Evolutionary conservation across 345 rosid species (phyloP).

Genomic region (Trapa bicornis): DNA sequence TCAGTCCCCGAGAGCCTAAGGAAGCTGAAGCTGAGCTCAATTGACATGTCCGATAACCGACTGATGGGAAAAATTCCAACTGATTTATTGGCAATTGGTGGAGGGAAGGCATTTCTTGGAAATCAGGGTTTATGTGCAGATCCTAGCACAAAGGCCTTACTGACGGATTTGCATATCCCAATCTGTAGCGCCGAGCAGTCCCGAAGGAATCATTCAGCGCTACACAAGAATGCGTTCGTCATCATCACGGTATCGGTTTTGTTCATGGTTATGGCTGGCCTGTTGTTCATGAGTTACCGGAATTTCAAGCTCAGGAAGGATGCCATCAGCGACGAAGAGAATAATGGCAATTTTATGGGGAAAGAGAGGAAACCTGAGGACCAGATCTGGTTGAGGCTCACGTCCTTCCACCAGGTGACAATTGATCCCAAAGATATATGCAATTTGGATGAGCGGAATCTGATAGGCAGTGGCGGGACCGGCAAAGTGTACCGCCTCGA

Average conservation of each 20-base stretch:
- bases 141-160: slow-evolving; percentile 12
- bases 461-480: slow-evolving; percentile 75
- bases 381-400: slow-evolving; percentile 38
- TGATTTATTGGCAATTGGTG: slow-evolving; percentile 57
- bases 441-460: slow-evolving; percentile 41
- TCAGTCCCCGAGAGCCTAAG: slow-evolving; percentile 39
- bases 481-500: slow-evolving; percentile 79
- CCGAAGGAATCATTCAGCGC: slow-evolving; percentile 11
- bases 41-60: slow-evolving; percentile 60
- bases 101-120: slow-evolving; percentile 42
- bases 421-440: slow-evolving; percentile 67
- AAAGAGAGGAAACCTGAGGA: slow-evolving; percentile 14
- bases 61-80: slow-evolving; percentile 52
- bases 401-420: slow-evolving; percentile 57
- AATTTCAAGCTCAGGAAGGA: slow-evolving; percentile 29
- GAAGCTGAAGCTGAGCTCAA: slow-evolving; percentile 57
- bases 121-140: slow-evolving; percentile 53
- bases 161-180: slow-evolving; percentile 16
- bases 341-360: slow-evolving; percentile 12
- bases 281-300: slow-evolving; percentile 40
- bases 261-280: slow-evolving; percentile 27
- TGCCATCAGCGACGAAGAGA: slow-evolving; percentile 7
- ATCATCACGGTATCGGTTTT: slow-evolving; percentile 31
- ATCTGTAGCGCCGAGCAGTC: slow-evolving; percentile 27
- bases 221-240: slow-evolving; percentile 26